Base-by-base conservation (phyloP, 2,329 filamentous ascomycete species). In the Escovopsis sp. region DNA sequence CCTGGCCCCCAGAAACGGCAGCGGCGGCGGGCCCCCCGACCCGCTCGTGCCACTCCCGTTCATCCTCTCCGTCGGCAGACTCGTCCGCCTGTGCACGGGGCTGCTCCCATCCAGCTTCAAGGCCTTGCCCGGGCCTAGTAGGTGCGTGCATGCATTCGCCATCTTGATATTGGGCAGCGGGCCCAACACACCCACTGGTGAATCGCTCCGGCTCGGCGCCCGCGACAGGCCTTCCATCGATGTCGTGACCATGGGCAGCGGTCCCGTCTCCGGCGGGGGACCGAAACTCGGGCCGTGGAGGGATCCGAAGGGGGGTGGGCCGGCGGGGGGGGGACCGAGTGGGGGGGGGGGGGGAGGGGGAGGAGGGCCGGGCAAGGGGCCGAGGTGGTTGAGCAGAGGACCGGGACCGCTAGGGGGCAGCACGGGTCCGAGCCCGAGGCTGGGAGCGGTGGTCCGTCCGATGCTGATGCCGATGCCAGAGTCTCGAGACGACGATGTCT, bases 141-240 rank as follows among this genome's bases (percentile, higher is more conserved):
- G n/a, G n/a, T n/a, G n/a, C n/a, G n/a, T n/a, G n/a, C n/a, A n/a
- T n/a, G n/a, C n/a, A n/a, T 13, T 18, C 28, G 15, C 28, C 9
- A 12, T 5, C 28, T 31, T 31, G 28, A 15, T 9, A n/a, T 12
- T 17, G 15, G 28, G 28, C 15, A 18, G 15, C 28, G 28, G 15
- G 14, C 15, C 28, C 9, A 15, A 15, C 5, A 15, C 27, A 28
- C 27, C 12, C 3, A 42, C 36, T 18, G 43, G 41, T 3, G 38
- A 39, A n/a, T 43, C 44, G 12, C 45, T 43, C 36, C 46, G 41
- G 25, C 43, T 48, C 8, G 46, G 41, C 14, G 45, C 41, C 4
- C 43, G 39, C 4, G 45, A 48, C 8, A 40, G 34, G 21, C 40
- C 39, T 13, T 48, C 44, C 30, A 40, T 43, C 18, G 6, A 7